Base-by-base conservation (phyloP, 352 stramenopile species). In the Globisporangium heterothallicum region DNA sequence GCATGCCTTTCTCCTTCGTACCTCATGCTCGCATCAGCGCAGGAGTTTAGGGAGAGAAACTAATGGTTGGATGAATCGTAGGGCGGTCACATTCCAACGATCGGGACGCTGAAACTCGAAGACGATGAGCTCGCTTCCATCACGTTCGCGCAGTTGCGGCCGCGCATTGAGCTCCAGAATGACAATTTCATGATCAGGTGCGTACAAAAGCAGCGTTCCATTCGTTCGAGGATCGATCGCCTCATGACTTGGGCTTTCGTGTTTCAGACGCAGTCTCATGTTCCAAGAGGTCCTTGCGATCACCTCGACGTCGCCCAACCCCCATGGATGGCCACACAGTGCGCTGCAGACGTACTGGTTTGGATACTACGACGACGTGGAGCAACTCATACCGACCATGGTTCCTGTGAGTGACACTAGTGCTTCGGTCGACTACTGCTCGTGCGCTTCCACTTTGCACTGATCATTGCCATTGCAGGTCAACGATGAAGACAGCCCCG, bases 261-360 rank as follows among this genome's bases (percentile, higher is more conserved):
- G 7, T n/a, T 30, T 12, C 45, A 78, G 66, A 14, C 78, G 81
- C 24, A 86, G 68, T 47, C 46, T 76, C 42, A 69, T 90, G 59
- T 92, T 88, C 61, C 81, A 92, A 48, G 81, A 92, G 49, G 74
- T 86, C 29, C 48, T 92, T 27, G 56, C 75, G 42, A 72, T 88
- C 42, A 83, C 84, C 52, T 64, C 65, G 7, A 64, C 61, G 32
- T 81, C 72, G 34, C 49, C 70, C 3, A 90, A 90, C 29, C 77
- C 78, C 13, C 77, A 90, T 52, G 19, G 60, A 24, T 90, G 78
- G 78, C 78, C 76, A 3, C 35, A 63, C 5, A 88, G 74, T 41
- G 63, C 74, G 34, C 58, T 84, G 53, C 78, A 88, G 48, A 90
- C 78, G 6, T 92, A 92, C 51, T 86, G 78, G 74, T 86, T 90